Conservation (phyloP, 108 stramenopile genomes). For the Aurantiochytrium sp. region DNA sequence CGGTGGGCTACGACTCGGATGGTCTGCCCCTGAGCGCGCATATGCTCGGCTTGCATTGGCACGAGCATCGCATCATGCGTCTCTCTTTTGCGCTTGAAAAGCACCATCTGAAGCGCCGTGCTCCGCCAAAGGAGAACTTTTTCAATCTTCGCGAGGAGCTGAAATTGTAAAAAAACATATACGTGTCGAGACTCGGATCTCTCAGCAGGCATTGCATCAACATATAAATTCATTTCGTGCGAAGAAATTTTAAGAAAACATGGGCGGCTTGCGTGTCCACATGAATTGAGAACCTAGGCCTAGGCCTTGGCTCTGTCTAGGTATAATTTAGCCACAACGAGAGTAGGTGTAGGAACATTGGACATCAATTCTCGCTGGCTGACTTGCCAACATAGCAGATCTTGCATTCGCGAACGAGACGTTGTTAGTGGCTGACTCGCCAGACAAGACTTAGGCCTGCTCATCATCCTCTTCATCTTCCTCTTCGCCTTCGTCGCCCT, state of each 20-base stretch:
- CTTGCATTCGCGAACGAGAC: too few relatives aligned
- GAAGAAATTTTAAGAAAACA: background rate
- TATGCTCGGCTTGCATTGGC: conserved; percentile 5
- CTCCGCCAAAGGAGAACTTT: background rate
- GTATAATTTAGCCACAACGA: background rate
- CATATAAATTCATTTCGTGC: too few relatives aligned
- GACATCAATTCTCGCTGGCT: background rate
- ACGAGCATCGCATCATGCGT: background rate
- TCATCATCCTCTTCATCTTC: background rate
- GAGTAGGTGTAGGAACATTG: background rate
- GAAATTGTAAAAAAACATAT: background rate
- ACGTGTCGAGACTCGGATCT: too few relatives aligned
- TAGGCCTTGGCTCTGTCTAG: too few relatives aligned
- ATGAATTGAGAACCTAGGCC: background rate
- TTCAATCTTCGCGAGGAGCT: background rate
- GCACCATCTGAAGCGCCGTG: background rate
- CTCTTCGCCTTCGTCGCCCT: background rate
- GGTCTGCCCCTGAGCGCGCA: conserved; percentile 22
- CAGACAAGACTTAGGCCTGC: too few relatives aligned
- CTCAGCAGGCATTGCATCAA: too few relatives aligned
- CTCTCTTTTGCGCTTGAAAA: conserved; percentile 13
- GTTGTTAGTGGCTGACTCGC: too few relatives aligned
- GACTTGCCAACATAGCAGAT: too few relatives aligned
- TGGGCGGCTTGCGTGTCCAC: background rate
- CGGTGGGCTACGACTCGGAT: conserved; percentile 22